Evolutionary conservation across 176 grass and related monocot species (phyloP), one percentile per base, ranked within the genome.

Genomic region (Typha latifolia): DNA sequence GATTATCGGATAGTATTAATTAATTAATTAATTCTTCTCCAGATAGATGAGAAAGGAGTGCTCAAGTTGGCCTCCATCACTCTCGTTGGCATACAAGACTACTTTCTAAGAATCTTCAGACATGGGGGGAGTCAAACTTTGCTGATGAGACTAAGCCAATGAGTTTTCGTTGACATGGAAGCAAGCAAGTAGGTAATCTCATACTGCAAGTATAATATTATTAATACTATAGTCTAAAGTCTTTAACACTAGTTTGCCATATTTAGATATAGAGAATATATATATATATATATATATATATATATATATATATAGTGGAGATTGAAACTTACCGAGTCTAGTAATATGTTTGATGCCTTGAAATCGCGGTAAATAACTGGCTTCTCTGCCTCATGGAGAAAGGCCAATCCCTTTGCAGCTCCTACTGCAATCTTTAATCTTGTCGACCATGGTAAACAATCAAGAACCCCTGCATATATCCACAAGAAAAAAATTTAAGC

Each of bases 311-410:
- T 26, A 26, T 26, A 19, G 14, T 57, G 53, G 16, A 57, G 53
- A 57, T 18, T 6, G 53, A 12, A 0, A 64, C 55, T 77, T 61
- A 96, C 92, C 78, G 85, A 82, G 43, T 96, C 88, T 21, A 97
- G 77, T 47, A 97, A 76, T 74, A 97, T 86, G 81, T 97, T 97
- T 70, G 93, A 97, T 20, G 93, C 88, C 78, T 97, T 97, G 82
- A 96, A 89, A 70, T 97, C 93, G 1, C 88, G 74, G 80, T 97
- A 97, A 71, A 97, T 97, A 3, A 97, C 68, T 14, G 88, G 85
- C 62, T 82, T 84, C 53, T 96, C 82, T 0, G 93, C 80, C 65
- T 82, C 93, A 62, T 96, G 93, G 23, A 96, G 80, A 67, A 96
- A 91, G 1, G 93, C 82, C 7, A 96, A 80, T 9, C 93, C 93